Conservation (phyloP, 2,329 filamentous ascomycete species). For the Aspergillus sergii region DNA sequence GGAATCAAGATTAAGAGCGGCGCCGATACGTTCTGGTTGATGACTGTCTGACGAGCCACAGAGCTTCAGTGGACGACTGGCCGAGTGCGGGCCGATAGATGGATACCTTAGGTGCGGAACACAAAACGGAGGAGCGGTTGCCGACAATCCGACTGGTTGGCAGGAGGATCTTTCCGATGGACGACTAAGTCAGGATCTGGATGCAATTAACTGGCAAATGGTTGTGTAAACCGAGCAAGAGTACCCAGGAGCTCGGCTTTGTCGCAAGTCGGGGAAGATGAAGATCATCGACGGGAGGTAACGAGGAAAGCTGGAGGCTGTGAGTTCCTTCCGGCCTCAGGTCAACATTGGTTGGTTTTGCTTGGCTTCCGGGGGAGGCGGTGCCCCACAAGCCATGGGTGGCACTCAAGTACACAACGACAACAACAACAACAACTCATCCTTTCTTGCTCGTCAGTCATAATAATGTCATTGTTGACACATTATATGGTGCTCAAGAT, state of each 20-base stretch:
- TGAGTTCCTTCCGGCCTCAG: background rate
- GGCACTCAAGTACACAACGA: background rate
- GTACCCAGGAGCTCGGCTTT: background rate
- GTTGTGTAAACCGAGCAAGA: background rate
- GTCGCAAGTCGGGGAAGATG: conserved; percentile 3
- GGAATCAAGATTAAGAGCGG: background rate
- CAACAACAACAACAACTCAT: background rate
- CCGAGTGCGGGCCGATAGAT: conserved; percentile 3
- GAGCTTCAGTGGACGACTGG: conserved; percentile 1
- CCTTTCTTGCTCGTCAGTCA: background rate
- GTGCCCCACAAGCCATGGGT: conserved; percentile 3
- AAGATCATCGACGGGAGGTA: conserved; percentile 6
- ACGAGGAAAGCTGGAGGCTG: background rate
- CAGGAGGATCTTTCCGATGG: background rate
- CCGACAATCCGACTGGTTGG: background rate
- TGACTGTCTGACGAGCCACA: background rate
- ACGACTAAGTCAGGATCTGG: background rate
- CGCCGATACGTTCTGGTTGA: background rate
- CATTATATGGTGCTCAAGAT: background rate
- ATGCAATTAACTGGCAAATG: background rate
- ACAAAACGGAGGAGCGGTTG: background rate
- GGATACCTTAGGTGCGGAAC: background rate
- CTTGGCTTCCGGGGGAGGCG: background rate
- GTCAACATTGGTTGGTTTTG: conserved; percentile 1
- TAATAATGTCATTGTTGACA: background rate